Evolutionary conservation across 441 rosid genomes (phyloP), one percentile per base, ranked within the genome.

Genomic region (Euphorbia celastroides): DNA sequence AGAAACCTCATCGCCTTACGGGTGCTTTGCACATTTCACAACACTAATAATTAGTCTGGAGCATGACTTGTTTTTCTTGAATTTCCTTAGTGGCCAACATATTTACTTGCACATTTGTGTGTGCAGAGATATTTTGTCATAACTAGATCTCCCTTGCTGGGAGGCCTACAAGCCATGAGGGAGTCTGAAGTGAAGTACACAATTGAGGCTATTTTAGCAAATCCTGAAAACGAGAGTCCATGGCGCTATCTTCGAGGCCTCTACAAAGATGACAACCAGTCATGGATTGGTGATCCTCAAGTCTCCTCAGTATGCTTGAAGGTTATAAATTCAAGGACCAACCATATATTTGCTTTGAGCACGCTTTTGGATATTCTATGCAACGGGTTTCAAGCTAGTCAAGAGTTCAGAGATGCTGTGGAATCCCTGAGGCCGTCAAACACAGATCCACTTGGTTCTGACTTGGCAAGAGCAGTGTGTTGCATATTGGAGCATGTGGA

Each of bases 191-290:
- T 86, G 50, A 82, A 75, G 65, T 94, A 80, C 79, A 78, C 91
- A 26, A 62, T 82, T n/a, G 76, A 84, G 70, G 92, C 96, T 69
- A 86, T 94, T 60, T 13, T 81, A 56, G 55, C 69, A 5, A 72
- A 78, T 72, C 94, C 98, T 0, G 88, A 80, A 67, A 94, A 94
- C 16, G 98, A 92, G 82, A 86, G 97, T 69, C 86, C 94, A 2
- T 94, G 99, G 97, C 80, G 97, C 48, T 94, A 89, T 84, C 90
- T 89, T 51, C 82, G 83, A 58, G 97, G 96, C 25, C 94, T 92
- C 62, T 92, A 88, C 88, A 85, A 81, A 66, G 92, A 72, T 25
- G 80, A 86, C 51, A 62, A 50, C n/a, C 60, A 77, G 41, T 77
- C 78, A 22, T 84, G 78, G 91, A 73, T 87, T 62, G 78, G 74